A percentile compares a stretch with the other conserved stretches of the same genome.
Conservation (phyloP, 1,284 basidiomycete species). For the Neonothopanus nambi region DNA sequence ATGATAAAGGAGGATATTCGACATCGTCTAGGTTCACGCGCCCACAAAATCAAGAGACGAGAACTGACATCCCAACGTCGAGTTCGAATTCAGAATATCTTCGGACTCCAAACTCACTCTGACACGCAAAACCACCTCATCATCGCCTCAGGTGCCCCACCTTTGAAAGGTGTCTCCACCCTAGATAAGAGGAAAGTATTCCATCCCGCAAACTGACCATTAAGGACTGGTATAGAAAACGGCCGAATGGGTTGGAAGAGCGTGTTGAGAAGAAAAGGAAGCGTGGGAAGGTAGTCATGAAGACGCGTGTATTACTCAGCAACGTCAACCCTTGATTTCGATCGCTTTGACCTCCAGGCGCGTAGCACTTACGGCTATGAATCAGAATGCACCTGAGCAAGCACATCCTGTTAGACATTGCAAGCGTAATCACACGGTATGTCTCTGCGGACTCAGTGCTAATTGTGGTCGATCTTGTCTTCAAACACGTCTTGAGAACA, state of each 20-base stretch:
- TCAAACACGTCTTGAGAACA: no score
- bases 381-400: no score
- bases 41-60: background rate
- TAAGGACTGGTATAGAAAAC: slow-evolving; percentile 1
- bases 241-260: slow-evolving; percentile 3
- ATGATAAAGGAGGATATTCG: background rate
- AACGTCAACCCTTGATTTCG: no score
- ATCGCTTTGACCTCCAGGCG: no score
- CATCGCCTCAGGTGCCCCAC: slow-evolving; percentile 2
- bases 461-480: no score
- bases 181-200: slow-evolving; percentile 13
- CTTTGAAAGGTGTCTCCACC: slow-evolving; percentile 4
- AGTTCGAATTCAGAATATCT: slow-evolving; percentile 2
- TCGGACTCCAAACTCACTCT: background rate
- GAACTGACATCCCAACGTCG: slow-evolving; percentile 4
- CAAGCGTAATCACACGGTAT: no score
- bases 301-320: no score
- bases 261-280: background rate
- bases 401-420: no score
- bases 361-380: no score
- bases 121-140: slow-evolving; percentile 13
- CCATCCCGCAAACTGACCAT: slow-evolving; percentile 3
- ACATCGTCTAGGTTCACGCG: slow-evolving; percentile 3
- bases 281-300: no score
- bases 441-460: no score